These are phyloP conservation scores for Lentinula sp. DNA, from an alignment of 768 basidiomycete species.

Conservation along the genomic window DNA sequence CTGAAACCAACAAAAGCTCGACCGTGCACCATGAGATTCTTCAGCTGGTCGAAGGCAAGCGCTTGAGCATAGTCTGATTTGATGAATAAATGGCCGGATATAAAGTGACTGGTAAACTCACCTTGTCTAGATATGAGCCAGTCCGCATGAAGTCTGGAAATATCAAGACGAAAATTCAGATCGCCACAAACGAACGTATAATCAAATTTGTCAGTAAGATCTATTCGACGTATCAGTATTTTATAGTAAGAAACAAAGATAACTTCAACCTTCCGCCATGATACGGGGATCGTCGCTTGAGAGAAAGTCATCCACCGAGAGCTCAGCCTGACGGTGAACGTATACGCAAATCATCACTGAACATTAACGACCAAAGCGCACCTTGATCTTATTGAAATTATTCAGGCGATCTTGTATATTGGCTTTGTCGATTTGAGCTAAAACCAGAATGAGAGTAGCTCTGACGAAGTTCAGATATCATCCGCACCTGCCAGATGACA, in stretches of 20 bases:
- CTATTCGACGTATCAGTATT: constrained; percentile 26
- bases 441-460: neutral
- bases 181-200: constrained; percentile 83
- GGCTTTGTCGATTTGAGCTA: constrained; percentile 73
- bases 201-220: constrained; percentile 86
- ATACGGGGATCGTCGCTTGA: constrained; percentile 54
- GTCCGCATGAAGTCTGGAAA: constrained; percentile 88
- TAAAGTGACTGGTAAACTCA: constrained; percentile 17
- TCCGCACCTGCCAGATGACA: constrained; percentile 78
- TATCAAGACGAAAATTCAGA: constrained; percentile 85
- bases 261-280: constrained; percentile 58
- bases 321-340: constrained; percentile 45
- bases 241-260: neutral
- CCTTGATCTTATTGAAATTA: constrained; percentile 88
- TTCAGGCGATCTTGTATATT: constrained; percentile 61
- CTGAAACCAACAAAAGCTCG: constrained; percentile 70
- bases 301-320: constrained; percentile 76
- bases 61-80: constrained; percentile 74
- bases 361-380: constrained; percentile 14
- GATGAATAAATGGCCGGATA: constrained; percentile 8
- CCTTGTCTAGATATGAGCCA: constrained; percentile 86
- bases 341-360: neutral
- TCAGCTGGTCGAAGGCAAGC: constrained; percentile 85
- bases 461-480: neutral
- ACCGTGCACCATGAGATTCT: constrained; percentile 64